These are phyloP conservation scores for Penicillium expansum DNA, from an alignment of 2,329 filamentous ascomycete genomes.

Conservation along the genomic window DNA sequence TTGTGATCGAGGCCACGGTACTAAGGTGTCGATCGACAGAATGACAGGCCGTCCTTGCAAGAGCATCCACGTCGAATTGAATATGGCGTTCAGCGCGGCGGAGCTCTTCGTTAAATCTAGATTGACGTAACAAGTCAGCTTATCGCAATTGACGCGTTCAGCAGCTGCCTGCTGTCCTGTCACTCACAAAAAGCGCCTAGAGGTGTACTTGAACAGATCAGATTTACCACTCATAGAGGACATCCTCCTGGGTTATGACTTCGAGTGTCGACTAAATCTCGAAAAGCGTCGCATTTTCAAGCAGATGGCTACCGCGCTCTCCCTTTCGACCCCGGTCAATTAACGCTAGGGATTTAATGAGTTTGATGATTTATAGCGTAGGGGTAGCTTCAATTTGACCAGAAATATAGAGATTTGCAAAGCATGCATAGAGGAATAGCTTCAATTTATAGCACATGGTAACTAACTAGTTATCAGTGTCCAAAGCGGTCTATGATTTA, in stretches of 20 bases:
- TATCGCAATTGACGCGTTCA: background rate
- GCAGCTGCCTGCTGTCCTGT: background rate
- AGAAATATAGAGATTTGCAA: too few relatives aligned
- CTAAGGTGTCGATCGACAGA: constrained; percentile 5
- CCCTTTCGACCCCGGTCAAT: too few relatives aligned
- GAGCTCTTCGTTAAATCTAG: constrained; percentile 14
- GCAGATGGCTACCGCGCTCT: background rate
- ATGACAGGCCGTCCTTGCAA: constrained; percentile 3
- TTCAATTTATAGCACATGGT: too few relatives aligned
- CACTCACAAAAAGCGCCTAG: constrained; percentile 9
- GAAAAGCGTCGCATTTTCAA: constrained; percentile 1
- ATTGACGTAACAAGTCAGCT: background rate
- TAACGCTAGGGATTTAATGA: too few relatives aligned
- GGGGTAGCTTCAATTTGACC: too few relatives aligned
- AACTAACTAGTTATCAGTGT: too few relatives aligned
- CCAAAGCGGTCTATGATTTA: too few relatives aligned
- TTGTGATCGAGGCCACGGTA: constrained; percentile 18
- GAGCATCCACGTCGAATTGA: constrained; percentile 8
- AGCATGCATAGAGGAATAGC: too few relatives aligned
- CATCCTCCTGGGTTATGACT: background rate
- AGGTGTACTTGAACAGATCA: constrained; percentile 8
- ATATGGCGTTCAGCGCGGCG: constrained; percentile 11
- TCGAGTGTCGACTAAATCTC: background rate
- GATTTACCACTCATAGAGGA: background rate
- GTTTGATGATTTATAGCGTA: too few relatives aligned